Conservation (phyloP, 495 filamentous ascomycete species). For the Neurospora sublineolata region DNA sequence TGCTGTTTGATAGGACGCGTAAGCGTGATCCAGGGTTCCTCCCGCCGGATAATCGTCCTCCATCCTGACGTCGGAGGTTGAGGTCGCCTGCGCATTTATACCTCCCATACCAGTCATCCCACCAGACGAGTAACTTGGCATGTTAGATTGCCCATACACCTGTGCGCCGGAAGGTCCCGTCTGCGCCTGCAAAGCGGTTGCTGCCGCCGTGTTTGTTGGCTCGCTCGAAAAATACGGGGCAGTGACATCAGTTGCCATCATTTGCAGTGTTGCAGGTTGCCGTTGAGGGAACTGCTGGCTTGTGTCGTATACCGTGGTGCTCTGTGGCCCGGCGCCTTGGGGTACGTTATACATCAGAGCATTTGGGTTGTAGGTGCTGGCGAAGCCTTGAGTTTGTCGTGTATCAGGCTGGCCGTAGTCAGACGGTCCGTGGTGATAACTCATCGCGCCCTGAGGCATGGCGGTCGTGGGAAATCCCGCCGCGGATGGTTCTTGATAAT, state of each 20-base stretch:
- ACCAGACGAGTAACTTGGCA: conserved; percentile 34
- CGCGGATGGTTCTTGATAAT: conserved; percentile 42
- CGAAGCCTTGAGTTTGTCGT: conserved; percentile 37
- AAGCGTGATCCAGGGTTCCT: conserved; percentile 48
- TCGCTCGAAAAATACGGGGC: conserved; percentile 73
- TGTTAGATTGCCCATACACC: conserved; percentile 40
- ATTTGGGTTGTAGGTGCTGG: conserved; percentile 37
- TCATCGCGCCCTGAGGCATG: conserved; percentile 37
- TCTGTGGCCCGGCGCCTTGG: conserved; percentile 49
- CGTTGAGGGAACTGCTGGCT: conserved; percentile 69
- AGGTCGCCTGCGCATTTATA: conserved; percentile 28
- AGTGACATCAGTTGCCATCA: conserved; percentile 53
- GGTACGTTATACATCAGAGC: conserved; percentile 72
- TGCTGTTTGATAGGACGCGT: conserved; percentile 59
- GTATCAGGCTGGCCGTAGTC: conserved; percentile 41
- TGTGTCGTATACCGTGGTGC: conserved; percentile 59
- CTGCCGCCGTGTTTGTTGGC: conserved; percentile 49
- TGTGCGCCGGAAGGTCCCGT: conserved; percentile 28
- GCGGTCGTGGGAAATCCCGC: conserved; percentile 31
- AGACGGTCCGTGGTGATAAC: conserved; percentile 36
- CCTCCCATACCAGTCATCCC: conserved; percentile 29
- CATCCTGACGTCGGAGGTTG: conserved; percentile 33
- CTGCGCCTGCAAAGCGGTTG: conserved; percentile 33
- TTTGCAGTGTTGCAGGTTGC: conserved; percentile 71
- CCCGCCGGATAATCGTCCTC: conserved; percentile 26